A percentile compares a stretch with the other conserved stretches of the same genome.
Conservation (phyloP, 2,329 filamentous ascomycete species). For the Emericellopsis atlantica region DNA sequence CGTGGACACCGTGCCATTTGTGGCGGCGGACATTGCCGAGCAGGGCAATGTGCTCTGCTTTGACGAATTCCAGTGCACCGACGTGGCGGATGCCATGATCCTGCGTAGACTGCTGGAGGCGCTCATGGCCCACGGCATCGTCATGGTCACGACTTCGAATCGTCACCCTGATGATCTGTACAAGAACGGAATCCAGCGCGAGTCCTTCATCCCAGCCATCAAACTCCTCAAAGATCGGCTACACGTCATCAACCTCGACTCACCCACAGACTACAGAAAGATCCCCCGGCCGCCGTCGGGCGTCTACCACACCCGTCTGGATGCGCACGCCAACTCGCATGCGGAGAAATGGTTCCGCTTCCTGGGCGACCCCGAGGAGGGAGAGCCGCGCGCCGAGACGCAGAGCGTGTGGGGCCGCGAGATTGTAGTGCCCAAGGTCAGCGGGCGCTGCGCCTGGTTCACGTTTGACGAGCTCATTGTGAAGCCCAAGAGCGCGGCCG, state of each 20-base stretch:
- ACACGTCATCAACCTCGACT: slow-evolving; percentile 88
- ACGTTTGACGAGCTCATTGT: slow-evolving; percentile 88
- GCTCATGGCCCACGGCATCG: slow-evolving; percentile 93
- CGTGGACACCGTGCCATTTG: slow-evolving; percentile 79
- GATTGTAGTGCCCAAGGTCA: slow-evolving; percentile 76
- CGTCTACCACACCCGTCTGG: slow-evolving; percentile 86
- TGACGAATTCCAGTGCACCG: slow-evolving; percentile 97
- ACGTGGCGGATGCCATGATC: slow-evolving; percentile 98
- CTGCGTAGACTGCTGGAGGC: slow-evolving; percentile 73
- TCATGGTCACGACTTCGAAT: slow-evolving; percentile 92
- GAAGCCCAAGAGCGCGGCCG: slow-evolving; percentile 77
- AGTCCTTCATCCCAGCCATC: slow-evolving; percentile 92
- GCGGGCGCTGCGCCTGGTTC: slow-evolving; percentile 80
- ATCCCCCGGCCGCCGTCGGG: slow-evolving; percentile 86
- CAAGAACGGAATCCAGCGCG: slow-evolving; percentile 93
- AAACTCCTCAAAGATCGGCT: slow-evolving; percentile 76
- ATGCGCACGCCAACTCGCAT: slow-evolving; percentile 63
- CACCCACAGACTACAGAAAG: slow-evolving; percentile 92
- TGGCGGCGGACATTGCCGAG: slow-evolving; percentile 88
- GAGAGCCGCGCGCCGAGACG: slow-evolving; percentile 42
- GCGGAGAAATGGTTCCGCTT: slow-evolving; percentile 94
- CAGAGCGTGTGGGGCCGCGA: slow-evolving; percentile 90
- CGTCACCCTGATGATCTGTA: slow-evolving; percentile 94
- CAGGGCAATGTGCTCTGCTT: slow-evolving; percentile 83
- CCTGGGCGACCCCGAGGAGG: slow-evolving; percentile 71